Percentiles rank a stretch among this genome's conserved stretches.
phyloP scores from a whole-genome alignment of 2,329 filamentous ascomycete species.

The Diaporthe velutina region DNA sequence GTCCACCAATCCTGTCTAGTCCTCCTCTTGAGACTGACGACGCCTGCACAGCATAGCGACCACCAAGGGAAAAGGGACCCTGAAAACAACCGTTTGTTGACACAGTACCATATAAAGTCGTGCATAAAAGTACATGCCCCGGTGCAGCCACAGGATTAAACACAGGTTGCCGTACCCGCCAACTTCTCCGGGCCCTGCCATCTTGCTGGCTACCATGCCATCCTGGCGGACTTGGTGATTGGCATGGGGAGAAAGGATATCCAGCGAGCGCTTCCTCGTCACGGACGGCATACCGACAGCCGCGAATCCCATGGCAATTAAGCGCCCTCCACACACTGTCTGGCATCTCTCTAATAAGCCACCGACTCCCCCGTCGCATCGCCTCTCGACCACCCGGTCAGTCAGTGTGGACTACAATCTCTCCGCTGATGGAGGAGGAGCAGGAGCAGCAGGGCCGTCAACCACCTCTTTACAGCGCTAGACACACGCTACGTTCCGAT shows the following conservation, averaged over 20 bases:
- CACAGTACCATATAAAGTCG: not conserved
- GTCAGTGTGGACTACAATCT: not conserved
- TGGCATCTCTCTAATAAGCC: not conserved
- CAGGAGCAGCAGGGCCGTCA: not conserved
- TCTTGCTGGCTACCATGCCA: not conserved
- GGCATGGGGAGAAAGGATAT: not conserved
- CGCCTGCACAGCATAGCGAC: not conserved
- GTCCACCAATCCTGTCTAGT: constrained; percentile 4
- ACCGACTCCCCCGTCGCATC: not conserved
- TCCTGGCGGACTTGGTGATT: not conserved
- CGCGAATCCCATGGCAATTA: not conserved
- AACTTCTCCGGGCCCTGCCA: not conserved
- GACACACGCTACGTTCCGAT: constrained; percentile 1
- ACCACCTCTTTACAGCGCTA: not conserved
- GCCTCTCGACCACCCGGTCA: not conserved
- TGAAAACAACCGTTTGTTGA: not conserved
- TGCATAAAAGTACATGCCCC: constrained; percentile 3
- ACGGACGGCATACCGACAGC: constrained; percentile 5
- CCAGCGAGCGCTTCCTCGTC: not conserved
- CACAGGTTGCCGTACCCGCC: not conserved
- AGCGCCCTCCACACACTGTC: not conserved
- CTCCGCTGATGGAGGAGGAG: not conserved
- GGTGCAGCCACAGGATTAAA: not conserved
- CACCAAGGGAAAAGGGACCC: too few species aligned
- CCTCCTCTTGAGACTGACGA: constrained; percentile 1